Evolutionary conservation across 192 early-diverging fungal species (phyloP).

Genomic region (Helicostylum pulchrum): DNA sequence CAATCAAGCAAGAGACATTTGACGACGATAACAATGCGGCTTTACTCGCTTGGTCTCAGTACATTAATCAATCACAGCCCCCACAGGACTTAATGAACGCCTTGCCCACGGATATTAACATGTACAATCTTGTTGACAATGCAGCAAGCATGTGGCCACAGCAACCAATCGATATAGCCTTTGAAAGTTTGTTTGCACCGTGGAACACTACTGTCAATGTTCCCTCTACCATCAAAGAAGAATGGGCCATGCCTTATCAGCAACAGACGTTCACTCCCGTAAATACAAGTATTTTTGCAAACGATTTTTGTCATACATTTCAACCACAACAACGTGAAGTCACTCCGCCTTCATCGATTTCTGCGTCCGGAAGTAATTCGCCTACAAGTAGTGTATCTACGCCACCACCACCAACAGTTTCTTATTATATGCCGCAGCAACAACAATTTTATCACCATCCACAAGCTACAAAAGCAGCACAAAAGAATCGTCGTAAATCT

Average conservation of each 20-base stretch:
- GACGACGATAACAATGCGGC: too few species aligned
- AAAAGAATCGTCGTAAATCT: slow-evolving; percentile 16
- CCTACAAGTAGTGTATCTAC: neutral
- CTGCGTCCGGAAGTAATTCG: slow-evolving; percentile 1
- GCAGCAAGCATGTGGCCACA: too few species aligned
- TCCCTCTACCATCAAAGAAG: slow-evolving; percentile 4
- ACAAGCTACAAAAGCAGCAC: neutral
- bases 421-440: neutral
- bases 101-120: too few species aligned
- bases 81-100: too few species aligned
- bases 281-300: neutral
- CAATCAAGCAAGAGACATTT: too few species aligned
- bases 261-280: slow-evolving; percentile 10
- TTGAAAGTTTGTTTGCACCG: slow-evolving; percentile 6
- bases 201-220: neutral
- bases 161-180: neutral
- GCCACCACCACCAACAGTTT: neutral
- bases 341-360: neutral
- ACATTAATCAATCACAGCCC: too few species aligned
- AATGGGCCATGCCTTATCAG: neutral
- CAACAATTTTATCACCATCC: neutral
- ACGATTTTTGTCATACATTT: neutral
- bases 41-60: too few species aligned
- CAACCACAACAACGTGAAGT: neutral
- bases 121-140: too few species aligned